Base-by-base conservation (phyloP, 1,139 yeast genomes). In the Saccharomyces hybrid region DNA sequence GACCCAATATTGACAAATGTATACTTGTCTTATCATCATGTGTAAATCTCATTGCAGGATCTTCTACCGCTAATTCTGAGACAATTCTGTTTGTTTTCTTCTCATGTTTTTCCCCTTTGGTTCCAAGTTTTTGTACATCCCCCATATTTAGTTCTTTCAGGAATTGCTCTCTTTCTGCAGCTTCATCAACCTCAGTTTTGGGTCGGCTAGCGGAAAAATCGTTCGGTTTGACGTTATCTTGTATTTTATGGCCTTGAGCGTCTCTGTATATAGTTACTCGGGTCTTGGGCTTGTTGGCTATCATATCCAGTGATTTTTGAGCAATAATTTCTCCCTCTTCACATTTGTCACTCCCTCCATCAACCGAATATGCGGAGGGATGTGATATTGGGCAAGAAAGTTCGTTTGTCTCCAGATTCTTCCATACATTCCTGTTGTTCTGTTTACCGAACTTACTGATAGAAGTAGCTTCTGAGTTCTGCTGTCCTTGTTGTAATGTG, bases 191-290 rank as follows among this genome's bases (percentile, higher is more conserved):
- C 32, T 68, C 64, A 31, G 62, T 61, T 31, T 57, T 54, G 12
- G 29, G 5, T 49, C 67, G 63, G 4, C 67, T 66, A 38, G 24
- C 16, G 2, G 5, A 9, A 1, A 4, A 38, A 38, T 72, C 66
- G 14, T 67, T 63, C 51, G 71, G 63, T 27, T 69, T 64, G 31
- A 69, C 69, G 12, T 73, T 66, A 29, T 79, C 67, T 57, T 80
- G 78, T 1, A 83, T 71, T 47, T 73, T 72, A 42, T 78, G 73
- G 6, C 91, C 91, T 2, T 75, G 65, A 3, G 76, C 72, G 64
- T 86, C 89, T 73, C 93, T 75, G 63, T 80, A 80, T 0, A 84
- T 75, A 0, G 88, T 82, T 51, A 75, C 73, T 14, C 66, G 63
- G 12, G 21, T 29, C 19, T 21, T n/a, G 26, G 14, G n/a, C 4